A percentile compares a stretch with the other conserved stretches of the same genome.
Conservation (phyloP, 306 rosid species). For the Glycyrrhiza uralensis region DNA sequence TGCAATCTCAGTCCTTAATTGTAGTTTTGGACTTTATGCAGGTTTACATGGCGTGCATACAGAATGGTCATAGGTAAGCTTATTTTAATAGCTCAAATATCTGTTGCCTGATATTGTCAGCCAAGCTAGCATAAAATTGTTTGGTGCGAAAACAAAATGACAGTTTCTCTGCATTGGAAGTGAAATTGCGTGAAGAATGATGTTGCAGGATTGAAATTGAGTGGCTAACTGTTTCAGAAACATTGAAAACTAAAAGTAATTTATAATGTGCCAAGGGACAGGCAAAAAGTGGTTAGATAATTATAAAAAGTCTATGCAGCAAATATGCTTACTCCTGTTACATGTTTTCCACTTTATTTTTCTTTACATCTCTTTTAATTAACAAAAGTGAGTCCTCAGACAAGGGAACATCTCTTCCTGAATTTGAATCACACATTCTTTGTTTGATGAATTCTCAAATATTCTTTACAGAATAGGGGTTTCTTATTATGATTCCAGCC, state of each 20-base stretch:
- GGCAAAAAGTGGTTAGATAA: background rate
- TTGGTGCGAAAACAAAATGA: constrained; percentile 6
- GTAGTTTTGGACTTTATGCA: constrained; percentile 32
- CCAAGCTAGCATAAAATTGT: constrained; percentile 11
- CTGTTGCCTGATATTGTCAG: background rate
- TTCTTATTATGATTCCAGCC: constrained; percentile 82
- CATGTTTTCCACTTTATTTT: constrained; percentile 6
- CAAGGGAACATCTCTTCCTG: background rate
- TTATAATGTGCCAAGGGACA: background rate
- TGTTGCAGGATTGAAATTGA: constrained; percentile 5
- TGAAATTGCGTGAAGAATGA: constrained; percentile 12
- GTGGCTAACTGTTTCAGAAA: constrained; percentile 7
- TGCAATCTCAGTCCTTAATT: constrained; percentile 2
- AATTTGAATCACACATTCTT: background rate
- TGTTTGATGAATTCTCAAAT: constrained; percentile 17
- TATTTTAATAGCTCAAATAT: background rate
- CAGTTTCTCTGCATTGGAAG: constrained; percentile 4
- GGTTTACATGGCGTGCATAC: constrained; percentile 95
- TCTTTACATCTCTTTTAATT: background rate
- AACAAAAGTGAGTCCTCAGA: background rate
- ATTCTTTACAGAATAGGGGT: constrained; percentile 73
- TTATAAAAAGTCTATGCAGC: constrained; percentile 1
- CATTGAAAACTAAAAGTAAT: background rate
- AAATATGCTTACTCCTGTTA: constrained; percentile 9
- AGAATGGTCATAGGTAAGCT: constrained; percentile 71